Conservation (phyloP, 73 alveolate species). For the Paramecium sexaurelia region DNA sequence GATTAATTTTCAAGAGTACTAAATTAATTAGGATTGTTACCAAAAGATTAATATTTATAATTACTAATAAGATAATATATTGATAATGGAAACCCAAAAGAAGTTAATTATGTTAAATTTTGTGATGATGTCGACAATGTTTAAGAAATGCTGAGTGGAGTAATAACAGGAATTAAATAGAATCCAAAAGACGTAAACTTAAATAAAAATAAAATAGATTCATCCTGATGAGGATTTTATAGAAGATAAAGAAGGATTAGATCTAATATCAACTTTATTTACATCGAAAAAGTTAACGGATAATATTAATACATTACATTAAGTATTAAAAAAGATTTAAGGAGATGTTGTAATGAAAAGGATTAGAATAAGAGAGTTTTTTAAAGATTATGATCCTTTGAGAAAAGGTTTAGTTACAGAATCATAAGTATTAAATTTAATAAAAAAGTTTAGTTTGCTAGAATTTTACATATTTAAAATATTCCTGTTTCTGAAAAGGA, state of each 20-base stretch:
- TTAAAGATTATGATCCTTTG: conserved; percentile 88
- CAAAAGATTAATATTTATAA: conserved; percentile 76
- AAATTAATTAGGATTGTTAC: conserved; percentile 78
- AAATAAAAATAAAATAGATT: background rate
- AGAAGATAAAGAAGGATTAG: conserved; percentile 66
- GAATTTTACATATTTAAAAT: conserved; percentile 85
- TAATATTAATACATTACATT: conserved; percentile 67
- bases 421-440: conserved; percentile 13
- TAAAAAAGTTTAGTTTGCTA: conserved; percentile 71
- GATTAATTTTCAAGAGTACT: conserved; percentile 86
- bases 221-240: conserved; percentile 62
- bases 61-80: conserved; percentile 76
- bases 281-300: conserved; percentile 59
- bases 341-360: conserved; percentile 89
- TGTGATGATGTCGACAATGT: conserved; percentile 91
- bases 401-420: conserved; percentile 89
- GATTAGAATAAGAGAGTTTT: conserved; percentile 89
- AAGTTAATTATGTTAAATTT: conserved; percentile 84
- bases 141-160: conserved; percentile 82
- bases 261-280: conserved; percentile 70
- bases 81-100: conserved; percentile 82
- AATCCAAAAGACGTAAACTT: conserved; percentile 38
- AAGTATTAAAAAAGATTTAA: conserved; percentile 85
- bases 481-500: conserved; percentile 87
- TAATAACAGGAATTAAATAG: conserved; percentile 65